phyloP scores from a whole-genome alignment of 163 green algal genomes.

The Scenedesmus sp. region DNA sequence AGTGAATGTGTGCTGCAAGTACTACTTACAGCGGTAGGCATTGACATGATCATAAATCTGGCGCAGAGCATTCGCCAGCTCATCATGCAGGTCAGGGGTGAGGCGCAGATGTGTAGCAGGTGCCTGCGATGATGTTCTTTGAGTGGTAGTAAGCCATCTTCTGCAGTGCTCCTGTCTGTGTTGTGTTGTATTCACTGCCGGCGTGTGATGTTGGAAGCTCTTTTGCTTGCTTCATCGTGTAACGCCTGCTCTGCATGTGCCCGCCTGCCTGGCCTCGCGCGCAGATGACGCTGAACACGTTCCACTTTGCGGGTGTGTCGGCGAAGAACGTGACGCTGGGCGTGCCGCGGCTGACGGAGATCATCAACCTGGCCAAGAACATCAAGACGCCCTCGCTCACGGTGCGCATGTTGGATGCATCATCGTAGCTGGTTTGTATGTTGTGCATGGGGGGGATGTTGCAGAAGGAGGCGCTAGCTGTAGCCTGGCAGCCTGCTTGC shows the following conservation, averaged over 20 bases:
- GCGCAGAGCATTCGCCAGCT: background rate
- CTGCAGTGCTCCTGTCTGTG: background rate
- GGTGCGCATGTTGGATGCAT: slow-evolving; percentile 61
- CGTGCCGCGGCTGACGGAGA: slow-evolving; percentile 97
- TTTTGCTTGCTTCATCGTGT: background rate
- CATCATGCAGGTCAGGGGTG: background rate
- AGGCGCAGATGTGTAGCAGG: background rate
- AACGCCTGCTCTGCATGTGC: background rate
- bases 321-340: slow-evolving; percentile 99
- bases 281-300: slow-evolving; percentile 99
- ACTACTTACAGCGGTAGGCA: background rate
- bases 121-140: background rate
- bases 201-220: too few species aligned
- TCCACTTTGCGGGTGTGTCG: slow-evolving; percentile 98
- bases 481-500: too few species aligned
- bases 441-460: too few species aligned
- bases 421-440: too few species aligned
- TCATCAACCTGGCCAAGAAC: slow-evolving; percentile 99
- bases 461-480: too few species aligned
- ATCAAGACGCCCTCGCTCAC: slow-evolving; percentile 98
- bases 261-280: slow-evolving; percentile 12
- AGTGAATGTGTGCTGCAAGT: background rate
- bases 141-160: background rate
- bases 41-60: too few species aligned
- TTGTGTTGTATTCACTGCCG: background rate